Conservation (phyloP, 2,329 filamentous ascomycete genomes). For the Rhynchosporium secalis region DNA sequence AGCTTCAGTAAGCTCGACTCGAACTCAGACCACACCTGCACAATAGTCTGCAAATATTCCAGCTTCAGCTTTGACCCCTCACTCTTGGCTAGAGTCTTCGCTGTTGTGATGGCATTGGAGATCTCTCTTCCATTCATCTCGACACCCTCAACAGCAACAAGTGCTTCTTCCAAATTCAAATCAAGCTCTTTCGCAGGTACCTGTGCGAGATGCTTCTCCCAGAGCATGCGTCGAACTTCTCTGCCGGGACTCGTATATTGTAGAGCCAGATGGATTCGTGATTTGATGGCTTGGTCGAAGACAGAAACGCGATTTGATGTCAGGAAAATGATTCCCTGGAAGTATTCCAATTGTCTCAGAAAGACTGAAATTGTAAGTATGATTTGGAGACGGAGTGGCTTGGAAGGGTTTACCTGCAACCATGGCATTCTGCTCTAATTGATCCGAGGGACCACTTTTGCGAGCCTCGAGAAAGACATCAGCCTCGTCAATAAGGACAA, state of each 20-base stretch:
- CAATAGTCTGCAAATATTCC: conserved; percentile 22
- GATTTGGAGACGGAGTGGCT: neutral
- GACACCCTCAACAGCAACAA: conserved; percentile 21
- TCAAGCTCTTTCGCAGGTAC: conserved; percentile 28
- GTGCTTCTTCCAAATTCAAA: conserved; percentile 21
- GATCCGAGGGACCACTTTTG: conserved; percentile 37
- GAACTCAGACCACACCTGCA: conserved; percentile 23
- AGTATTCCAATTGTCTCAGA: conserved; percentile 42
- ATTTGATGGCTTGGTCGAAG: conserved; percentile 41
- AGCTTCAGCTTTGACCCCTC: conserved; percentile 20
- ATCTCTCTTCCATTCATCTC: conserved; percentile 41
- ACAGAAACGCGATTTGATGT: conserved; percentile 40
- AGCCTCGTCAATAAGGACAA: conserved; percentile 71
- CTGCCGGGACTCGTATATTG: conserved; percentile 30
- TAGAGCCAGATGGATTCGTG: conserved; percentile 38
- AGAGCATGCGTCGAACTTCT: conserved; percentile 30
- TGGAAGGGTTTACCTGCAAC: conserved; percentile 29
- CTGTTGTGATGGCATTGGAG: conserved; percentile 36
- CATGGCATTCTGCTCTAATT: conserved; percentile 44
- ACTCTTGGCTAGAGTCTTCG: conserved; percentile 22
- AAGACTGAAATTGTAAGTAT: conserved; percentile 33
- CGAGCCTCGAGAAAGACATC: conserved; percentile 54
- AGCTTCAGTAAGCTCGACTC: conserved; percentile 15
- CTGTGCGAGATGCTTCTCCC: conserved; percentile 27
- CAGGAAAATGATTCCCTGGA: conserved; percentile 43